phyloP scores from a whole-genome alignment of 441 rosid genomes.

The Daphne laureola region DNA sequence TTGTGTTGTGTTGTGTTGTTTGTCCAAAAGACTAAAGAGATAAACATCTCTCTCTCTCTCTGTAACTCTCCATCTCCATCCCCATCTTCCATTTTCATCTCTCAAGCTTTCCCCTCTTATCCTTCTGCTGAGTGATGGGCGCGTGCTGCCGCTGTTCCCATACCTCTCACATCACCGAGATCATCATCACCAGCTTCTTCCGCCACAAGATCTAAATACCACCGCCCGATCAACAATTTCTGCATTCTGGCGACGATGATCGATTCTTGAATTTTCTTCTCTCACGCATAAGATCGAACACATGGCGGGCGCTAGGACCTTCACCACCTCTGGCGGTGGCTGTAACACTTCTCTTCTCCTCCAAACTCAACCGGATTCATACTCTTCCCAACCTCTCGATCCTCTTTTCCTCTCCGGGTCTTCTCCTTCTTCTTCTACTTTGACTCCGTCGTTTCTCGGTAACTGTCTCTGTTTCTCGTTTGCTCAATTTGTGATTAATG shows the following conservation, averaged over 20 bases:
- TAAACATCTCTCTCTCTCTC: too few species aligned
- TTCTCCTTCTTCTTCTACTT: slow-evolving; percentile 37
- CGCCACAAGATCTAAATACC: slow-evolving; percentile 46
- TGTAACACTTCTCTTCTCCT: slow-evolving; percentile 32
- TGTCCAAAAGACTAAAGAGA: too few species aligned
- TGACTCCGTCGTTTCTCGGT: slow-evolving; percentile 47
- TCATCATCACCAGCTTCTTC: slow-evolving; percentile 75
- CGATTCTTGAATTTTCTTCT: slow-evolving; percentile 18
- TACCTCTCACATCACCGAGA: slow-evolving; percentile 69
- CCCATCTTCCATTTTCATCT: too few species aligned
- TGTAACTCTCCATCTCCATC: too few species aligned
- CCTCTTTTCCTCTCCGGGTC: slow-evolving; percentile 43
- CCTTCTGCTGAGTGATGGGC: slow-evolving; percentile 54
- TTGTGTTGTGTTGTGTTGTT: too few species aligned
- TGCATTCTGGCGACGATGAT: not conserved
- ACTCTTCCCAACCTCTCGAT: slow-evolving; percentile 27
- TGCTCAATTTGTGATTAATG: not conserved
- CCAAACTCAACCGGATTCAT: slow-evolving; percentile 28
- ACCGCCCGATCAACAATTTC: not conserved
- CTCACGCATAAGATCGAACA: slow-evolving; percentile 5
- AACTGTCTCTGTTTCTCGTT: slow-evolving; percentile 4
- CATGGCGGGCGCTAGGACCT: slow-evolving; percentile 33
- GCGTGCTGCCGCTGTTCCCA: slow-evolving; percentile 53
- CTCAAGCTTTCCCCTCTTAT: not conserved
- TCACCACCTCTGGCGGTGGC: slow-evolving; percentile 17